These are phyloP conservation scores for Pharnaceum exiguum DNA, from an alignment of 148 eudicot genomes.

Conservation along the genomic window DNA sequence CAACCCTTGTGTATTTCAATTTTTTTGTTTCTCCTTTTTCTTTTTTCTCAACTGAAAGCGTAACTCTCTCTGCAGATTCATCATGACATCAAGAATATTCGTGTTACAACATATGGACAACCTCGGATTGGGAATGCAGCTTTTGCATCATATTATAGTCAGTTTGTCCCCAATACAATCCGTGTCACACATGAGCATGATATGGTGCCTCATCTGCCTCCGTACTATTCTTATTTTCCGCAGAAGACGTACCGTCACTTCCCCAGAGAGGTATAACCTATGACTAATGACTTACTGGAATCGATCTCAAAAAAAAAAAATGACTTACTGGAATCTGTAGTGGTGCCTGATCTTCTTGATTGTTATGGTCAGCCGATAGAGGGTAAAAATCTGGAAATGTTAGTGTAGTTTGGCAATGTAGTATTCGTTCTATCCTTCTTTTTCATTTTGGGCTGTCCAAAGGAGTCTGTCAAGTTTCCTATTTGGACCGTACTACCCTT, in stretches of 20 bases:
- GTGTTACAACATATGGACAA: slow-evolving; percentile 88
- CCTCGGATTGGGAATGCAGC: slow-evolving; percentile 91
- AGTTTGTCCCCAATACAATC: slow-evolving; percentile 68
- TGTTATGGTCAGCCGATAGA: no score
- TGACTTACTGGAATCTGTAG: neutral
- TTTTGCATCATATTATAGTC: slow-evolving; percentile 65
- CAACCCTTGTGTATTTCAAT: neutral
- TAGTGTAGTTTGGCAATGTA: no score
- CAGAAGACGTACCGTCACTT: slow-evolving; percentile 88
- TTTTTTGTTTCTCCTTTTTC: neutral
- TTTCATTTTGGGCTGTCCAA: no score
- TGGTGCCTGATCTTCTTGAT: no score
- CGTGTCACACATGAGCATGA: slow-evolving; percentile 79
- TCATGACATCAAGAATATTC: slow-evolving; percentile 44
- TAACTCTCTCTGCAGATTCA: slow-evolving; percentile 47
- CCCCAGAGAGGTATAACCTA: slow-evolving; percentile 74
- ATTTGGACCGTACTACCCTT: no score
- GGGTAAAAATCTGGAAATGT: no score
- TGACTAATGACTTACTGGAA: no score
- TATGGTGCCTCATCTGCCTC: slow-evolving; percentile 96
- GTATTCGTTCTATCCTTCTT: no score
- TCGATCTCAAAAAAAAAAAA: no score
- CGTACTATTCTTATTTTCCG: slow-evolving; percentile 64
- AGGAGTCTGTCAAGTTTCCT: no score
- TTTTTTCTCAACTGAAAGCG: neutral